Conservation (phyloP, 2,329 filamentous ascomycete genomes). For the Dothidotthia symphoricarpi region DNA sequence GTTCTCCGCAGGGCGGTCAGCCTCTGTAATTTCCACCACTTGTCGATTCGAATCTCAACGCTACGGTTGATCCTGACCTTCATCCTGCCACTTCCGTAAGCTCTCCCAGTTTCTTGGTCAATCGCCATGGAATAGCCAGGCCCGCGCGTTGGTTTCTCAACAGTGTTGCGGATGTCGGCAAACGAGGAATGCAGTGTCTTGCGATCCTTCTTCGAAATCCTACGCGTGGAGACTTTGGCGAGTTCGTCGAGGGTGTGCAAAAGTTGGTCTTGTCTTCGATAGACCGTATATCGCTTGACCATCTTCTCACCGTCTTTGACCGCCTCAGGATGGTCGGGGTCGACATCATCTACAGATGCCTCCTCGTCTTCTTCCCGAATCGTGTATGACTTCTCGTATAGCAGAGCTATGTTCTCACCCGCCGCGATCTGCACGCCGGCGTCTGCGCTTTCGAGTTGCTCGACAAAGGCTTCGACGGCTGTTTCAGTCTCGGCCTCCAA, state of each 20-base stretch:
- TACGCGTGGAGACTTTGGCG: constrained; percentile 59
- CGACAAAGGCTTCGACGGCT: constrained; percentile 76
- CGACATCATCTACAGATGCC: constrained; percentile 49
- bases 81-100: constrained; percentile 60
- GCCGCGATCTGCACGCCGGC: constrained; percentile 72
- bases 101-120: constrained; percentile 58
- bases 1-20: constrained; percentile 61
- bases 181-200: constrained; percentile 67
- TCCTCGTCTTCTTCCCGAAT: constrained; percentile 58
- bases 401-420: constrained; percentile 75
- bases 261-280: constrained; percentile 62
- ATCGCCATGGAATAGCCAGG: constrained; percentile 66
- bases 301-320: constrained; percentile 31
- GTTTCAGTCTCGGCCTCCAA: constrained; percentile 68
- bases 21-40: constrained; percentile 71
- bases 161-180: constrained; percentile 62
- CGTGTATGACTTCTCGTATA: constrained; percentile 72
- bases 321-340: constrained; percentile 46
- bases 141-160: constrained; percentile 65
- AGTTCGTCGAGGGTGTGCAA: constrained; percentile 59
- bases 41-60: constrained; percentile 63
- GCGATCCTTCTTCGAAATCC: constrained; percentile 64
- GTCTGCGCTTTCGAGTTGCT: constrained; percentile 77
- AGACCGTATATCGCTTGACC: constrained; percentile 66
- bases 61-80: constrained; percentile 58